Percentiles rank a stretch among this genome's conserved stretches.
Conservation (phyloP, 176 grass and related monocot genomes). For the Phoenix dactylifera region DNA sequence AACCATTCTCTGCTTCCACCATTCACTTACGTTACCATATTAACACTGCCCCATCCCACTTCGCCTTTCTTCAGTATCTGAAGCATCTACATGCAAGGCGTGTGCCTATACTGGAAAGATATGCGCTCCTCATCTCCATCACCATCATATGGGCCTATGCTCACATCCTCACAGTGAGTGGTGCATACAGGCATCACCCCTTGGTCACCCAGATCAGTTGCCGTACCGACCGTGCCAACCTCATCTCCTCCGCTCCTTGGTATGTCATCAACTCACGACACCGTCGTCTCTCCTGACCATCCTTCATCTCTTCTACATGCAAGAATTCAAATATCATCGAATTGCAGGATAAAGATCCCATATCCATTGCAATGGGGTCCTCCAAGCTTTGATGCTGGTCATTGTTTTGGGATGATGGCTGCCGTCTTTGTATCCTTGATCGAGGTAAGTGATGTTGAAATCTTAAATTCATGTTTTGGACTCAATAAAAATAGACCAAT, state of each 20-base stretch:
- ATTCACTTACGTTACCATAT: too few relatives aligned
- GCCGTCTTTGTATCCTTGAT: slow-evolving; percentile 87
- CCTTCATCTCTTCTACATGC: too few relatives aligned
- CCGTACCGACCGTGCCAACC: slow-evolving; percentile 63
- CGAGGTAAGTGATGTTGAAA: slow-evolving; percentile 33
- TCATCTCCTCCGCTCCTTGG: slow-evolving; percentile 85
- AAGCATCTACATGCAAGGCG: slow-evolving; percentile 56
- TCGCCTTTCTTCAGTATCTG: slow-evolving; percentile 40
- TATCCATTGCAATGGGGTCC: slow-evolving; percentile 96
- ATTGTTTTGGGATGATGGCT: slow-evolving; percentile 96
- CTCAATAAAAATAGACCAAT: too few relatives aligned
- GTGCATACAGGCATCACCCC: slow-evolving; percentile 61
- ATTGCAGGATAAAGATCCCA: slow-evolving; percentile 85
- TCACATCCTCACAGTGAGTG: slow-evolving; percentile 77
- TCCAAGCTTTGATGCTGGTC: slow-evolving; percentile 83
- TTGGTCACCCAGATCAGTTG: slow-evolving; percentile 71
- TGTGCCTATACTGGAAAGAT: slow-evolving; percentile 74
- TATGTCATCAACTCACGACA: neutral
- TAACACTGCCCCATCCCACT: neutral
- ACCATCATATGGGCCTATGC: slow-evolving; percentile 73
- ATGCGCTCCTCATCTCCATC: slow-evolving; percentile 64
- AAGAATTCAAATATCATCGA: too few relatives aligned
- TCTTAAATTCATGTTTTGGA: too few relatives aligned
- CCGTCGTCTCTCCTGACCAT: too few relatives aligned
- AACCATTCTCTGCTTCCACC: too few relatives aligned